These are phyloP conservation scores for Chrysoporthe austroafricana DNA, from an alignment of 2,329 filamentous ascomycete species.

Conservation along the genomic window DNA sequence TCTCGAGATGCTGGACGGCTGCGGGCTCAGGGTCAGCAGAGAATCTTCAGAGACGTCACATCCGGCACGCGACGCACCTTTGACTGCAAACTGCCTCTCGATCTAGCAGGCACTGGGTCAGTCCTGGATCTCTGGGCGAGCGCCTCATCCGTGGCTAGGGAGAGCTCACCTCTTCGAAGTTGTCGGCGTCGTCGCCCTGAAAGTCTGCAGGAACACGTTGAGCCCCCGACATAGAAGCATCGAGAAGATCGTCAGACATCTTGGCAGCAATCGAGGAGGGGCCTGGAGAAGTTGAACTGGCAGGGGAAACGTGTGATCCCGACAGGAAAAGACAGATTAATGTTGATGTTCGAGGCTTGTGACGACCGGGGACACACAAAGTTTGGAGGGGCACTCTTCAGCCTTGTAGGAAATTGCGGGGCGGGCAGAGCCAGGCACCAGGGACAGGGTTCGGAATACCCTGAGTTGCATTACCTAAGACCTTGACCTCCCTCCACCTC, in stretches of 20 bases:
- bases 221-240: conserved; percentile 31
- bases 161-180: conserved; percentile 59
- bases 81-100: conserved; percentile 99
- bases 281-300: not conserved
- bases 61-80: conserved; percentile 58
- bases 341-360: not conserved
- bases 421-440: not conserved
- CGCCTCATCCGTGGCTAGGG: not conserved
- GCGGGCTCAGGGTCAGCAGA: conserved; percentile 2
- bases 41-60: conserved; percentile 27
- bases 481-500: not conserved
- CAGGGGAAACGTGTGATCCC: not conserved
- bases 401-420: conserved; percentile 1
- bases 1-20: conserved; percentile 92
- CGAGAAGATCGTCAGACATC: conserved; percentile 25
- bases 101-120: conserved; percentile 60
- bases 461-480: not conserved
- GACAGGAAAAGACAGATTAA: not conserved
- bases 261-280: not conserved
- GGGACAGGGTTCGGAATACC: not conserved
- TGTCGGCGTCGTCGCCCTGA: conserved; percentile 59
- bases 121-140: not conserved
- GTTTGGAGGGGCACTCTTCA: conserved; percentile 20
- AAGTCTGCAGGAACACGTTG: conserved; percentile 57
- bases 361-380: not conserved